phyloP scores from a whole-genome alignment of 345 rosid species.

The Arabidopsis thaliana region TAIR10.1 NC_003075.7:18193501-18194000 shows the following conservation, averaged over 20 bases:
- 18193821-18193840: constrained; percentile 40
- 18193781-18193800: constrained; percentile 73
- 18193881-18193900: not conserved
- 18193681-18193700: constrained; percentile 62
- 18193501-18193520: constrained; percentile 80
- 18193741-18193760: constrained; percentile 89
- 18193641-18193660: constrained; percentile 57
- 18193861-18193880: constrained; percentile 3
- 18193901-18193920: constrained; percentile 60
- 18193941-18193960: constrained; percentile 98
- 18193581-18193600: constrained; percentile 51
- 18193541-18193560: constrained; percentile 72
- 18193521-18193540: constrained; percentile 55
- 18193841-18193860: constrained; percentile 17
- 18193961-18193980: constrained; percentile 89
- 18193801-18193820: constrained; percentile 50
- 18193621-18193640: constrained; percentile 71
- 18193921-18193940: constrained; percentile 94
- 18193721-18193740: constrained; percentile 61
- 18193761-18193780: constrained; percentile 96
- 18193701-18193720: constrained; percentile 76
- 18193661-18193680: constrained; percentile 48
- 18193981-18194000: constrained; percentile 84
- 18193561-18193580: constrained; percentile 74
- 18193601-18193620: constrained; percentile 74